These are phyloP conservation scores for Candida hispaniensis DNA, from an alignment of 805 yeast genomes.

Conservation along the genomic window DNA sequence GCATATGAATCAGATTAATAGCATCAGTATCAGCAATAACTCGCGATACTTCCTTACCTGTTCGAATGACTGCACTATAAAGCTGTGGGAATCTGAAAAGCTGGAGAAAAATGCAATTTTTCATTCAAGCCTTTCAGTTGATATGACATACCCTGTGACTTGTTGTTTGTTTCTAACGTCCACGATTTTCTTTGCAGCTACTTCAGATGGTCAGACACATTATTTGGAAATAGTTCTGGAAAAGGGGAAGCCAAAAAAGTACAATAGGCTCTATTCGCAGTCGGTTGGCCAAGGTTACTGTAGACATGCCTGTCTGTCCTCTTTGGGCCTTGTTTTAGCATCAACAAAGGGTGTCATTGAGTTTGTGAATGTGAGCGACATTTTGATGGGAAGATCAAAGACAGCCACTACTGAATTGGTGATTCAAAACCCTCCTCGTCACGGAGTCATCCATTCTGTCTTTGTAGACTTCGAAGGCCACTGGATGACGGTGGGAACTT, in stretches of 20 bases:
- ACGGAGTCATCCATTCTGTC: slow-evolving; percentile 58
- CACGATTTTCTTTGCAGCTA: slow-evolving; percentile 20
- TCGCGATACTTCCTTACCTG: slow-evolving; percentile 64
- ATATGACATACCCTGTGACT: slow-evolving; percentile 22
- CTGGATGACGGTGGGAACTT: slow-evolving; percentile 70
- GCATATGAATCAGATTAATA: slow-evolving; percentile 47
- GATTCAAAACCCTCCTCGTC: slow-evolving; percentile 45
- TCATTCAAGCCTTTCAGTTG: slow-evolving; percentile 24
- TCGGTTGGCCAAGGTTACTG: no score
- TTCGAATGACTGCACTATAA: slow-evolving; percentile 60
- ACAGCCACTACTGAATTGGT: no score
- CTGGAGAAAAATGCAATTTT: slow-evolving; percentile 48
- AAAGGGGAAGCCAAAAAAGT: no score
- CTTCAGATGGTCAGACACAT: slow-evolving; percentile 34
- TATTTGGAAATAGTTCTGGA: slow-evolving; percentile 24
- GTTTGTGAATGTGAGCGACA: no score
- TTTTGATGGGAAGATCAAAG: no score
- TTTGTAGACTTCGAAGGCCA: slow-evolving; percentile 41
- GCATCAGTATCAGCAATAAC: slow-evolving; percentile 50
- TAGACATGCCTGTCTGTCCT: no score
- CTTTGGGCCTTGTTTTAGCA: no score
- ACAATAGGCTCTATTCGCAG: no score
- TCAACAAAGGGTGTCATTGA: slow-evolving; percentile 42
- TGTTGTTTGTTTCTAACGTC: slow-evolving; percentile 25
- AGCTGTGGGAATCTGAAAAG: slow-evolving; percentile 65